Percentiles rank a stretch among this genome's conserved stretches.
Evolutionary conservation across 2,329 filamentous ascomycete genomes (phyloP).

Genomic region (Exophiala spinifera): DNA sequence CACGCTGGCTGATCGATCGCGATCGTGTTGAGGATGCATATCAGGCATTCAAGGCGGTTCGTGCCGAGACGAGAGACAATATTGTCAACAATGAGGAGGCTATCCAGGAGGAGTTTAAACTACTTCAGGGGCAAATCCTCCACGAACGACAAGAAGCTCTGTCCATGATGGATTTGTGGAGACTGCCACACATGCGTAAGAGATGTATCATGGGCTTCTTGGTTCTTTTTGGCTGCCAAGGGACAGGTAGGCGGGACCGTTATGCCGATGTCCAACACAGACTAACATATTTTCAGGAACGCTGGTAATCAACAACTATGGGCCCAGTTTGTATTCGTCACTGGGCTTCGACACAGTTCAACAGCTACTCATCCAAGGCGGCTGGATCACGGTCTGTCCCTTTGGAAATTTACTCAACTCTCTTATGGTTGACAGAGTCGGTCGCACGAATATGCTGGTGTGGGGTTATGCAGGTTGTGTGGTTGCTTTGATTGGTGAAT

Average conservation of each 20-base stretch:
- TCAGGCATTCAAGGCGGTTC: slow-evolving; percentile 13
- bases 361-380: slow-evolving; percentile 4
- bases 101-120: slow-evolving; percentile 14
- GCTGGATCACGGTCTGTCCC: slow-evolving; percentile 15
- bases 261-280: not conserved
- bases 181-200: slow-evolving; percentile 19
- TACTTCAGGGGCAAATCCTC: slow-evolving; percentile 12
- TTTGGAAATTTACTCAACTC: slow-evolving; percentile 18
- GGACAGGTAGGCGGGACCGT: not conserved
- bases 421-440: slow-evolving; percentile 16
- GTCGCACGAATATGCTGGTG: slow-evolving; percentile 23
- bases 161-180: slow-evolving; percentile 18
- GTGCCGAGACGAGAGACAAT: slow-evolving; percentile 9
- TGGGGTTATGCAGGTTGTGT: slow-evolving; percentile 36
- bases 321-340: slow-evolving; percentile 6
- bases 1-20: slow-evolving; percentile 24
- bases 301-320: slow-evolving; percentile 16
- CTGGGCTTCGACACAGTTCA: slow-evolving; percentile 6
- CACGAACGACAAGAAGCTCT: slow-evolving; percentile 8
- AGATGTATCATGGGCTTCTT: slow-evolving; percentile 17
- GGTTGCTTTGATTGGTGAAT: slow-evolving; percentile 34
- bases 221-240: slow-evolving; percentile 8
- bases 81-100: slow-evolving; percentile 9
- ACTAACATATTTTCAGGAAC: not conserved
- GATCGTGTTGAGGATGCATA: slow-evolving; percentile 11